A percentile compares a stretch with the other conserved stretches of the same genome.
Conservation (phyloP, 1,284 basidiomycete genomes). For the Laetiporus sulphureus region DNA sequence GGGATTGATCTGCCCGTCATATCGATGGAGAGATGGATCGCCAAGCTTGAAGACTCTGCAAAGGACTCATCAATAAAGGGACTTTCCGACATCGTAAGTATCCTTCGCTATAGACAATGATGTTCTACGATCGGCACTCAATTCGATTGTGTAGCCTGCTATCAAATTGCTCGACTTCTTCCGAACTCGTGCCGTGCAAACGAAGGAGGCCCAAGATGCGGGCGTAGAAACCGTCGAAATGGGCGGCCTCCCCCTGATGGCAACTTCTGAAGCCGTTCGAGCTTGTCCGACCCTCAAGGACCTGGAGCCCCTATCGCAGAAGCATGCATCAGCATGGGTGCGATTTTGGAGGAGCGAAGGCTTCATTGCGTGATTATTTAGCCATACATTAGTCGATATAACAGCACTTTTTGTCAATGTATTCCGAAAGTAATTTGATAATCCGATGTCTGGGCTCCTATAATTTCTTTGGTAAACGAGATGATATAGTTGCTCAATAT, state of each 20-base stretch:
- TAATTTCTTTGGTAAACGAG: no score
- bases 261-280: conserved; percentile 6
- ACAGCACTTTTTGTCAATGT: no score
- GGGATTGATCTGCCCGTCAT: neutral
- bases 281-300: conserved; percentile 5
- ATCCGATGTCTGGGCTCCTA: no score
- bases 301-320: conserved; percentile 1
- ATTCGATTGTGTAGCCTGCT: neutral
- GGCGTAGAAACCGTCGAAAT: conserved; percentile 3
- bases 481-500: no score
- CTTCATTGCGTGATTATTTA: conserved; percentile 2
- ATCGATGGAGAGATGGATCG: neutral
- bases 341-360: conserved; percentile 8
- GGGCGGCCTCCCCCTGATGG: conserved; percentile 6
- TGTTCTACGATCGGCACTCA: neutral
- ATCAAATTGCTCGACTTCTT: conserved; percentile 6
- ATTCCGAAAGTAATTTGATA: no score
- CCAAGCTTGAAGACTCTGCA: neutral
- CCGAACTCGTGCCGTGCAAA: neutral
- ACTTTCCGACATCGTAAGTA: neutral
- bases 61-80: neutral
- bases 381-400: no score
- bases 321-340: conserved; percentile 9
- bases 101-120: neutral
- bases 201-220: neutral